Evolutionary conservation across 441 rosid species (phyloP).

Genomic region (Erysimum cheiri): DNA sequence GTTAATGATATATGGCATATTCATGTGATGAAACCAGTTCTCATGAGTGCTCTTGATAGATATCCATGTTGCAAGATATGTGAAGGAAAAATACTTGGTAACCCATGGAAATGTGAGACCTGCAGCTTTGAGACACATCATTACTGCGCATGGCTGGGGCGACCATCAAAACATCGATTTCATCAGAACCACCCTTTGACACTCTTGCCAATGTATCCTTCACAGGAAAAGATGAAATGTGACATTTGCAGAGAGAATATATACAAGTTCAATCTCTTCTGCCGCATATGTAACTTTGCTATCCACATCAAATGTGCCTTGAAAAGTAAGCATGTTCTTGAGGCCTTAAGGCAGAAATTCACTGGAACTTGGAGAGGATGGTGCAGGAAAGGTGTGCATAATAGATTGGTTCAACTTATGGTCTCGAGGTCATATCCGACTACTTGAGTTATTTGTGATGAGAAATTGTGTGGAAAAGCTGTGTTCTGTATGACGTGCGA

Average conservation of each 20-base stretch:
- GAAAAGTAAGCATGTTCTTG: not conserved
- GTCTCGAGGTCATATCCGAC: no score
- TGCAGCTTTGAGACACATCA: not conserved
- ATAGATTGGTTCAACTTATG: no score
- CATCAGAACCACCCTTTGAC: conserved; percentile 8
- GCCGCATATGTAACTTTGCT: conserved; percentile 6
- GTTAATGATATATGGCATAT: not conserved
- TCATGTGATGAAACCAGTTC: not conserved
- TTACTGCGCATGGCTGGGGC: not conserved
- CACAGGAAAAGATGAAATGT: not conserved
- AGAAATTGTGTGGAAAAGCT: no score
- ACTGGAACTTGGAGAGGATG: not conserved
- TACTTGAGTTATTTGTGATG: no score
- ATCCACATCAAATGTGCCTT: not conserved
- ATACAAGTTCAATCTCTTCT: not conserved
- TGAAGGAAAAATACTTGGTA: not conserved
- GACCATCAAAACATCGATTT: not conserved
- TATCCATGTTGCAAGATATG: no score
- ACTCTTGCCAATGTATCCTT: not conserved
- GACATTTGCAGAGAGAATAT: conserved; percentile 6
- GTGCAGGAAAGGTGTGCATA: not conserved
- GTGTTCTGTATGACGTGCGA: conserved; percentile 1
- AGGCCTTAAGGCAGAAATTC: conserved; percentile 3
- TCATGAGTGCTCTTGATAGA: no score
- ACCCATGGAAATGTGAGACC: not conserved